phyloP scores from a whole-genome alignment of 2,329 filamentous ascomycete species.

The Fusarium sp. region DNA sequence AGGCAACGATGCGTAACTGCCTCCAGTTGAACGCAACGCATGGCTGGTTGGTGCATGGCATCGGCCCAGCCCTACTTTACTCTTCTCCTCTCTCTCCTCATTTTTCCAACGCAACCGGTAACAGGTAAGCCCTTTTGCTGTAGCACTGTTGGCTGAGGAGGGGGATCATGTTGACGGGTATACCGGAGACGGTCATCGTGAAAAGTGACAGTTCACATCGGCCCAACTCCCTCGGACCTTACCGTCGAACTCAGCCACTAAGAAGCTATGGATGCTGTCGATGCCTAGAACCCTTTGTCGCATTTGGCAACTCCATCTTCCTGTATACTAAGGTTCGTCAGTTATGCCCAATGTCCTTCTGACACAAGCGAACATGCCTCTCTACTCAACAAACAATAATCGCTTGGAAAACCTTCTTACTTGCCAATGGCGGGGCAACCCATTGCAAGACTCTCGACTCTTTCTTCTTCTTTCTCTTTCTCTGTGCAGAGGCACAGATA shows the following conservation, averaged over 20 bases:
- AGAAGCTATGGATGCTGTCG: conserved; percentile 14
- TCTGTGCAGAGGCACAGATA: not conserved
- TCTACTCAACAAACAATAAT: not conserved
- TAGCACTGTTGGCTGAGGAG: not conserved
- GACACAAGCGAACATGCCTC: conserved; percentile 4
- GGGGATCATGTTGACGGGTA: conserved; percentile 5
- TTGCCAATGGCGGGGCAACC: not conserved
- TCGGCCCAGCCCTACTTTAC: not conserved
- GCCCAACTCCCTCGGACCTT: conserved; percentile 43
- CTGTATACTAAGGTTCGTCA: conserved; percentile 33
- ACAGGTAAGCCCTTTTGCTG: not conserved
- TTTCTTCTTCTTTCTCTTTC: not conserved
- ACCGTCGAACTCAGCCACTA: conserved; percentile 41
- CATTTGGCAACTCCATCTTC: conserved; percentile 30
- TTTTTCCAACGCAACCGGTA: conserved; percentile 5
- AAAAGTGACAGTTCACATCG: conserved; percentile 24
- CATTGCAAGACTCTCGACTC: not conserved
- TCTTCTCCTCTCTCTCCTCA: not conserved
- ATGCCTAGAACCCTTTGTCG: conserved; percentile 24
- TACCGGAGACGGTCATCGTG: conserved; percentile 10
- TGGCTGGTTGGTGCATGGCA: not conserved
- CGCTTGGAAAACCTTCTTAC: not conserved
- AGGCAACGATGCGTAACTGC: conserved; percentile 8
- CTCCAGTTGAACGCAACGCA: not conserved
- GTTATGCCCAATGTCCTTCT: conserved; percentile 23